phyloP scores from a whole-genome alignment of 768 basidiomycete species.

The Amanita jacksonii region DNA sequence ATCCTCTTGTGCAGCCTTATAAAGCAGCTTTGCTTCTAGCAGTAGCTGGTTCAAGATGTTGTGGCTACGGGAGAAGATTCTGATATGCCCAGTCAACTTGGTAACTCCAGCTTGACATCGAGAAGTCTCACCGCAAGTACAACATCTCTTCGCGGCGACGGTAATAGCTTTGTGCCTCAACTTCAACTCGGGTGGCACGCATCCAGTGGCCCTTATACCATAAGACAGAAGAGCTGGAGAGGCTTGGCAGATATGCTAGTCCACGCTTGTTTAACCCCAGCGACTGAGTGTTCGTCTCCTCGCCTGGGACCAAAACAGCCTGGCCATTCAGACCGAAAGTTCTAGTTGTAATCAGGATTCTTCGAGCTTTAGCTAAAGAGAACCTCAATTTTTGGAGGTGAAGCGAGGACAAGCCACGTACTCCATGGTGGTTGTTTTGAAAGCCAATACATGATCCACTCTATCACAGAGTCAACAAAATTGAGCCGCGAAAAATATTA shows the following conservation, averaged over 20 bases:
- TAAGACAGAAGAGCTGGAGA: constrained; percentile 27
- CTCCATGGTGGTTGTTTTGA: constrained; percentile 53
- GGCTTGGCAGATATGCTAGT: constrained; percentile 35
- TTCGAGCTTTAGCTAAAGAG: constrained; percentile 29
- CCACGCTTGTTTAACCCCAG: constrained; percentile 19
- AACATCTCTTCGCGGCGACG: constrained; percentile 28
- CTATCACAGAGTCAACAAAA: constrained; percentile 21
- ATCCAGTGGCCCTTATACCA: constrained; percentile 43
- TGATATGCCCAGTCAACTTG: constrained; percentile 27
- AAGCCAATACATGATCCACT: constrained; percentile 67
- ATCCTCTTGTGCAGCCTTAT: constrained; percentile 41
- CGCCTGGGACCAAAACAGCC: constrained; percentile 26
- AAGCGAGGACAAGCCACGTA: constrained; percentile 17
- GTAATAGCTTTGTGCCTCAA: constrained; percentile 21
- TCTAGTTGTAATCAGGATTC: constrained; percentile 40
- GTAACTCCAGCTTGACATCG: too few species aligned
- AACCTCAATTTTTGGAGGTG: constrained; percentile 16
- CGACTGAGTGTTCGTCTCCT: constrained; percentile 22
- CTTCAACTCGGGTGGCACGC: constrained; percentile 26
- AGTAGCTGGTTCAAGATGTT: constrained; percentile 41
- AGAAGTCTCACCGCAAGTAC: too few species aligned
- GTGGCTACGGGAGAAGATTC: constrained; percentile 41
- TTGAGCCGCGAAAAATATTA: not conserved
- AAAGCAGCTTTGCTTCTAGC: constrained; percentile 41
- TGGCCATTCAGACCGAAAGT: constrained; percentile 25